Percentiles rank a stretch among this genome's conserved stretches.
Conservation (phyloP, 1,284 basidiomycete species). For the Trichosporon sp. region DNA sequence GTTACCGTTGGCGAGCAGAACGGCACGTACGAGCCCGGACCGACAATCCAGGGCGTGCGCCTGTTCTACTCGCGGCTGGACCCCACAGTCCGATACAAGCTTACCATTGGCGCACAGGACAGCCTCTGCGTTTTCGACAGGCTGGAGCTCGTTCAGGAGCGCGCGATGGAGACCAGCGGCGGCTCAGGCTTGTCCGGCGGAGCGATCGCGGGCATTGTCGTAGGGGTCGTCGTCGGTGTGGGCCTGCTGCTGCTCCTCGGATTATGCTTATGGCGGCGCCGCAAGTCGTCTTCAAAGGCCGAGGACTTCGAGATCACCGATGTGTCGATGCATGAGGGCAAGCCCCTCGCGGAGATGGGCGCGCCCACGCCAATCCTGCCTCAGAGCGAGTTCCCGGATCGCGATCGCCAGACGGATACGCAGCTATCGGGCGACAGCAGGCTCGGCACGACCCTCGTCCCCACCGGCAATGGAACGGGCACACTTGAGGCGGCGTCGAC, state of each 20-base stretch:
- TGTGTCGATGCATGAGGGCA: not conserved
- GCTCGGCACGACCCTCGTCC: not conserved
- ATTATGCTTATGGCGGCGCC: not conserved
- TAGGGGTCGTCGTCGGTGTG: not conserved
- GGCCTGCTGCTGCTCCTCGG: not conserved
- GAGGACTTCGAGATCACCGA: not conserved
- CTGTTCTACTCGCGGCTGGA: not conserved
- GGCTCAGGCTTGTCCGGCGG: not conserved
- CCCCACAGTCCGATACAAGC: not conserved
- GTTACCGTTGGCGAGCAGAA: not conserved
- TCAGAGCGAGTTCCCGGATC: not conserved
- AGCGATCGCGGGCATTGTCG: not conserved
- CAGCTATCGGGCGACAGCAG: not conserved
- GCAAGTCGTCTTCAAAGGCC: not conserved
- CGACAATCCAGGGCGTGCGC: not conserved
- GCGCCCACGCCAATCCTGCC: not conserved
- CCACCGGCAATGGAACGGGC: not conserved
- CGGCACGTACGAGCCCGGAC: not conserved
- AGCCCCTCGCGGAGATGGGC: not conserved
- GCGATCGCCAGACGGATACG: not conserved
- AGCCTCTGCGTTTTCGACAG: not conserved
- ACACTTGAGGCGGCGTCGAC: not conserved
- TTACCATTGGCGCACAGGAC: not conserved
- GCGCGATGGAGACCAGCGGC: not conserved
- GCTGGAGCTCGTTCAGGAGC: not conserved